Conservation (phyloP, 306 rosid genomes). For the Mimosa pudica region DNA sequence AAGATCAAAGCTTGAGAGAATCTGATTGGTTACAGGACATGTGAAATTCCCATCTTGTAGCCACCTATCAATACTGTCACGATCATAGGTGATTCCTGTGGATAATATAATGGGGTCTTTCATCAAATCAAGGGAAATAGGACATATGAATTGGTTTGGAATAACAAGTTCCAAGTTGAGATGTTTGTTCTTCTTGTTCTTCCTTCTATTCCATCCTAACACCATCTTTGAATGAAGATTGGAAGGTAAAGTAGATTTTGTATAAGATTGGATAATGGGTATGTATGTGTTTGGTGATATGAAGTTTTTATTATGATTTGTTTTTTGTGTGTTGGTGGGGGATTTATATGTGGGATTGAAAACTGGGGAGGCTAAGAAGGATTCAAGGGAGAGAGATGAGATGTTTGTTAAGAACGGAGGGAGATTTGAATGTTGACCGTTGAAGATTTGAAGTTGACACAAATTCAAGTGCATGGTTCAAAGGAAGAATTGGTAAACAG, state of each 20-base stretch:
- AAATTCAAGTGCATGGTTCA: constrained; percentile 34
- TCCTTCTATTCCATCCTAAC: constrained; percentile 44
- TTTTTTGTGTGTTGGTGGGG: background rate
- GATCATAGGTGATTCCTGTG: constrained; percentile 59
- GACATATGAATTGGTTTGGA: constrained; percentile 54
- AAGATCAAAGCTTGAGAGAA: constrained; percentile 41
- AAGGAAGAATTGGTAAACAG: constrained; percentile 37
- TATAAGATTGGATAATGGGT: background rate
- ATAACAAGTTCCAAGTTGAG: constrained; percentile 36
- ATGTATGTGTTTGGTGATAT: background rate
- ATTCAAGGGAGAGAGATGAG: constrained; percentile 9
- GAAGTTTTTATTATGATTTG: background rate
- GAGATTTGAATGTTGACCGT: constrained; percentile 60
- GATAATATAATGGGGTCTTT: constrained; percentile 60
- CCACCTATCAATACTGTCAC: constrained; percentile 56
- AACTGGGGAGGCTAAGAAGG: constrained; percentile 25
- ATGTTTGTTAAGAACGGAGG: background rate
- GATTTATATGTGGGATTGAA: constrained; percentile 14
- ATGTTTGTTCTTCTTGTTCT: constrained; percentile 25
- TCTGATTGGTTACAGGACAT: constrained; percentile 52
- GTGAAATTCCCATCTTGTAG: constrained; percentile 54
- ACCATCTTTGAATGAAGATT: constrained; percentile 33
- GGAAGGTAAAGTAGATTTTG: constrained; percentile 2
- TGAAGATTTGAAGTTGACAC: constrained; percentile 51
- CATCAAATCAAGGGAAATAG: constrained; percentile 59